phyloP scores from a whole-genome alignment of 2,329 filamentous ascomycete species.

The Mariannaea sp. region DNA sequence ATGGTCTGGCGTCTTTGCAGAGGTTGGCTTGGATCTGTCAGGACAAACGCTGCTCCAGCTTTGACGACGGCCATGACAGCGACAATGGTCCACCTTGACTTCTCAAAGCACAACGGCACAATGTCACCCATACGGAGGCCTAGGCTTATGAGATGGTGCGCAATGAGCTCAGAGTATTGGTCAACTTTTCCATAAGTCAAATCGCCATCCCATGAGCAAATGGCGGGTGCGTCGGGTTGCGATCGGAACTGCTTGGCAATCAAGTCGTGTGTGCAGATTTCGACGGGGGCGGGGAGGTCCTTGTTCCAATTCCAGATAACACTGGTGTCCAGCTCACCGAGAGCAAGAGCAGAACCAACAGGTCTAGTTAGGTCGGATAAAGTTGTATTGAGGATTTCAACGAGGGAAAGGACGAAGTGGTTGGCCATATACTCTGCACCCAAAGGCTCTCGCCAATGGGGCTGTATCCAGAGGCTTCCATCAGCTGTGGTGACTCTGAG shows the following conservation, averaged over 20 bases:
- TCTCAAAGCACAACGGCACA: slow-evolving; percentile 41
- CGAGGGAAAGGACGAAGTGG: slow-evolving; percentile 29
- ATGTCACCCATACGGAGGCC: slow-evolving; percentile 36
- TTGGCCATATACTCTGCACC: slow-evolving; percentile 33
- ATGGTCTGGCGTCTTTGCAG: slow-evolving; percentile 32
- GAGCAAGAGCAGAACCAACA: slow-evolving; percentile 24
- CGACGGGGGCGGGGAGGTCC: slow-evolving; percentile 24
- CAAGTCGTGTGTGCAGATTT: slow-evolving; percentile 33
- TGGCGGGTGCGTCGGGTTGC: slow-evolving; percentile 33
- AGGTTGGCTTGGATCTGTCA: slow-evolving; percentile 39
- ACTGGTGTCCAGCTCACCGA: slow-evolving; percentile 29
- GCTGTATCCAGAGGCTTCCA: slow-evolving; percentile 27
- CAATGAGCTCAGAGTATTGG: slow-evolving; percentile 30
- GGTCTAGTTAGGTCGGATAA: slow-evolving; percentile 15
- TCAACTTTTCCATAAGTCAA: slow-evolving; percentile 38
- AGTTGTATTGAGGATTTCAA: slow-evolving; percentile 34
- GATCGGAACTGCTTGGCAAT: slow-evolving; percentile 33
- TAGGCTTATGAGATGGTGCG: slow-evolving; percentile 26
- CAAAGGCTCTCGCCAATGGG: slow-evolving; percentile 32
- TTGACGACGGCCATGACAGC: slow-evolving; percentile 41
- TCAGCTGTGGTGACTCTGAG: slow-evolving; percentile 28
- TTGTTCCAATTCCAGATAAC: slow-evolving; percentile 37
- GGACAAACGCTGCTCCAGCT: slow-evolving; percentile 42
- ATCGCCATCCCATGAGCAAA: slow-evolving; percentile 41
- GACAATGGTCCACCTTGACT: slow-evolving; percentile 40